Conservation (phyloP, 2,329 filamentous ascomycete species). For the Boeremia lycopersici region DNA sequence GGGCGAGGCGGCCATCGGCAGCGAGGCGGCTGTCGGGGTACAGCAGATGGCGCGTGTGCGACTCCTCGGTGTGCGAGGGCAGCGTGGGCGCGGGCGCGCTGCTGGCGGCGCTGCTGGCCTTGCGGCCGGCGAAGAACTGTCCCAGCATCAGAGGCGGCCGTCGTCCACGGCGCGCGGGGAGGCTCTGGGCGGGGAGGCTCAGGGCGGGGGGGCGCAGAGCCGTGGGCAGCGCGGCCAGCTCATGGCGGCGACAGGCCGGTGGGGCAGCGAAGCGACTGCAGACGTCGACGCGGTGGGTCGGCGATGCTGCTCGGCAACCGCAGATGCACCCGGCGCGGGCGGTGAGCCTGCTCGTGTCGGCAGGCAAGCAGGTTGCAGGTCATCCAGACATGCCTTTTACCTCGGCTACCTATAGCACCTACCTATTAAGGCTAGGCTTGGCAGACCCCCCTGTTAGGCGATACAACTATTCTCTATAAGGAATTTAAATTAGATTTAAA, state of each 20-base stretch:
- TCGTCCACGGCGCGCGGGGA: too few relatives aligned
- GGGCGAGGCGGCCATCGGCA: constrained; percentile 38
- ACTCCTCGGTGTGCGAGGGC: constrained; percentile 46
- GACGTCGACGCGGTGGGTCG: neutral
- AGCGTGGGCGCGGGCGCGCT: constrained; percentile 31
- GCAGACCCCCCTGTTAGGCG: too few relatives aligned
- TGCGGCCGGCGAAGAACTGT: constrained; percentile 48
- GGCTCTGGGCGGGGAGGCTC: constrained; percentile 22
- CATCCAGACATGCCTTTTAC: too few relatives aligned
- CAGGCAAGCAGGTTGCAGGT: too few relatives aligned
- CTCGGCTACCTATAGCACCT: too few relatives aligned
- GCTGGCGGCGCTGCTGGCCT: constrained; percentile 12
- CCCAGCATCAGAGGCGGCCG: constrained; percentile 40
- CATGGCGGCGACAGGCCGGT: neutral
- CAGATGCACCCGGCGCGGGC: neutral
- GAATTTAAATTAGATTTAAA: too few relatives aligned
- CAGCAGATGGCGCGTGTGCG: constrained; percentile 50
- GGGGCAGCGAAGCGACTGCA: too few relatives aligned
- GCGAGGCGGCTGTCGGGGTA: constrained; percentile 42
- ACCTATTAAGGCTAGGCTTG: too few relatives aligned
- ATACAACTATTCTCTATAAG: too few relatives aligned
- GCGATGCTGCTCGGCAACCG: constrained; percentile 20
- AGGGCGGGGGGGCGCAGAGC: neutral
- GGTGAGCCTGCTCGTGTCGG: too few relatives aligned
- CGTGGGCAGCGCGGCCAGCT: neutral